A percentile compares a stretch with the other conserved stretches of the same genome.
Conservation (phyloP, 768 basidiomycete genomes). For the Gelatoporia subvermispora region DNA sequence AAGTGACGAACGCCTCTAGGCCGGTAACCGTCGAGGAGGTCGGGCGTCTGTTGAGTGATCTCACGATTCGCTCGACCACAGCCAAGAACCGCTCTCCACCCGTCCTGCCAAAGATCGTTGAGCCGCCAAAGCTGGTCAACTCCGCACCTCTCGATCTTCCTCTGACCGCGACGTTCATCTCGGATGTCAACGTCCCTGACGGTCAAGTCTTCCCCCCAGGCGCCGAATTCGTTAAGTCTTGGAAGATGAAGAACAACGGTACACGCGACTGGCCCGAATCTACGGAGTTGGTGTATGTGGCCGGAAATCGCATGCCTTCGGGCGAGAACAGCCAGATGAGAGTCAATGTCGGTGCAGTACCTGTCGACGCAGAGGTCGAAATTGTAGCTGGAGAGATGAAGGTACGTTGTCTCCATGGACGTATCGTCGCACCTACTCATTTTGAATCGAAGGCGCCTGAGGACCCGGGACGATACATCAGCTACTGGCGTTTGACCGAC, state of each 20-base stretch:
- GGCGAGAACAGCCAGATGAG: slow-evolving; percentile 23
- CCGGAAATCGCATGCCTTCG: slow-evolving; percentile 56
- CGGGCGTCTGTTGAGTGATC: too few relatives aligned
- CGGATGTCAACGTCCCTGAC: slow-evolving; percentile 67
- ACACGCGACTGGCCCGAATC: slow-evolving; percentile 57
- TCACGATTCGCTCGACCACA: background rate
- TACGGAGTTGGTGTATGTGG: slow-evolving; percentile 67
- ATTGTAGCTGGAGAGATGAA: slow-evolving; percentile 74
- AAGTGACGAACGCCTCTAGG: background rate
- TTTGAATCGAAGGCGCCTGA: slow-evolving; percentile 62
- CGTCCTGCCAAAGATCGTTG: background rate
- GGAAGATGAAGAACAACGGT: slow-evolving; percentile 71
- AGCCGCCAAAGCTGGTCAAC: slow-evolving; percentile 1
- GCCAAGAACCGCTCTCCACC: background rate
- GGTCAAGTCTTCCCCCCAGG: slow-evolving; percentile 79
- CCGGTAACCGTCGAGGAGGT: too few relatives aligned
- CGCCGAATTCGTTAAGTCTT: slow-evolving; percentile 82
- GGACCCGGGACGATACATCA: slow-evolving; percentile 61
- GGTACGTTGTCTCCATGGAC: slow-evolving; percentile 29
- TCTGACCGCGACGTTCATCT: slow-evolving; percentile 53
- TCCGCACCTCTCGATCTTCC: slow-evolving; percentile 3
- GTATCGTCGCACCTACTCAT: background rate
- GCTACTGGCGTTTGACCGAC: slow-evolving; percentile 72
- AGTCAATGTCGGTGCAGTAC: slow-evolving; percentile 51
- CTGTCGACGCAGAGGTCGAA: slow-evolving; percentile 54